Base-by-base conservation (phyloP, 345 rosid genomes). In the Salix arbutifolia region DNA sequence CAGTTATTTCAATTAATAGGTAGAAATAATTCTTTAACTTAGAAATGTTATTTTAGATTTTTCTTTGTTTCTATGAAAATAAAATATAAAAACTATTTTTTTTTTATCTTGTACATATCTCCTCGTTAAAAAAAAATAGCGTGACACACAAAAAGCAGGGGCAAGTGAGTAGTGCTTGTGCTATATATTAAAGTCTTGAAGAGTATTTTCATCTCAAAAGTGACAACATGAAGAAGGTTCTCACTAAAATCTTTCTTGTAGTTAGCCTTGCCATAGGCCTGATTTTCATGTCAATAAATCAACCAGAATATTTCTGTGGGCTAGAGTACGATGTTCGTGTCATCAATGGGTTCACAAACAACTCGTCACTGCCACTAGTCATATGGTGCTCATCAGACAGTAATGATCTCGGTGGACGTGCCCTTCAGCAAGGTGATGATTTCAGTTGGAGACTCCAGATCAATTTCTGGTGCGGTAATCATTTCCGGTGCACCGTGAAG, bases 361-460 rank as follows among this genome's bases (percentile, higher is more conserved):
- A 94, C 88, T 94, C 98, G 0, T 94, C 98, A 2, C 74, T 90
- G 40, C 95, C 97, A 13, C 80, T 94, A 26, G 92, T 94, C 74
- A 90, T 94, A 30, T 94, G 98, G 98, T 94, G 98, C 85, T 79
- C 86, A 9, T 89, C 91, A 4, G 80, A 84, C 18, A 85, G 79
- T 26, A 81, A 79, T 31, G 97, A 94, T 62, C 83, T 94, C 6
- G 98, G 98, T n/a, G 94, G 98, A 37, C 93, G 97, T 2, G 97
- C 98, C 6, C 92, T 94, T 35, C 97, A 94, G 79, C 97, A 91
- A 73, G 97, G 98, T 10, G 98, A 94, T 4, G 97, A 91, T 70
- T 92, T 85, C 74, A 77, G 90, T n/a, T 94, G 98, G 98, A 88
- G 85, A 7, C 82, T 81, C 16, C 84, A 4, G 69, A 87, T 87